Evolutionary conservation across 2,329 filamentous ascomycete genomes (phyloP), one percentile per base, ranked within the genome.

Genomic region (Neonectria coccinea): DNA sequence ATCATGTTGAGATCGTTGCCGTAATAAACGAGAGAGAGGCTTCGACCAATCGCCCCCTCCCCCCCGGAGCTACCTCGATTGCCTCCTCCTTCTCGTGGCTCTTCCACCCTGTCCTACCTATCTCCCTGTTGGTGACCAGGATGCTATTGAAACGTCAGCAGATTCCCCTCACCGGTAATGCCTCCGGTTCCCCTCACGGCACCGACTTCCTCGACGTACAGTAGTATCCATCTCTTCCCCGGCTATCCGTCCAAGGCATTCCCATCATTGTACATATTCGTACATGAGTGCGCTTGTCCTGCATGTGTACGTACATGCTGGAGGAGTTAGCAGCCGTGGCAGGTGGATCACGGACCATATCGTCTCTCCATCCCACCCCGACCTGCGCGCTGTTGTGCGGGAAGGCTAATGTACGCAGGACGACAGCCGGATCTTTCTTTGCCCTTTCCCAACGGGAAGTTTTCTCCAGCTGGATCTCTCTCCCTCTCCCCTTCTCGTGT

Each of bases 381-480:
- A 67, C 63, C 69, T 72, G 70, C 71, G 60, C 62, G 58, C 61
- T 73, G 73, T 66, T 70, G 68, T 66, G 67, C 74, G 74, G 74
- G 74, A 76, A 75, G 74, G 48, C 74, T 76, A 75, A 76, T 73
- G 73, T 75, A 75, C 66, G 71, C 63, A 68, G 67, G 63, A 65
- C 61, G 57, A 67, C 59, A 66, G 65, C 57, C 66, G 71, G 69
- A 70, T 71, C 67, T 61, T 70, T 68, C 67, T 61, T 70, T 68
- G 66, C 67, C 56, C 62, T 60, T 59, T 60, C 51, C 57, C 47
- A 59, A 48, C 29, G 33, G n/a, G 50, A 41, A 14, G 59, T 33
- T 41, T 44, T 47, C 45, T 50, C 42, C 36, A 45, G 47, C 45
- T 55, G 31, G n/a, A 56, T 27, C 16, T 41, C 44, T 25, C 25